Conservation (phyloP, 257 asterid species). For the Gentiana macrophylla region DNA sequence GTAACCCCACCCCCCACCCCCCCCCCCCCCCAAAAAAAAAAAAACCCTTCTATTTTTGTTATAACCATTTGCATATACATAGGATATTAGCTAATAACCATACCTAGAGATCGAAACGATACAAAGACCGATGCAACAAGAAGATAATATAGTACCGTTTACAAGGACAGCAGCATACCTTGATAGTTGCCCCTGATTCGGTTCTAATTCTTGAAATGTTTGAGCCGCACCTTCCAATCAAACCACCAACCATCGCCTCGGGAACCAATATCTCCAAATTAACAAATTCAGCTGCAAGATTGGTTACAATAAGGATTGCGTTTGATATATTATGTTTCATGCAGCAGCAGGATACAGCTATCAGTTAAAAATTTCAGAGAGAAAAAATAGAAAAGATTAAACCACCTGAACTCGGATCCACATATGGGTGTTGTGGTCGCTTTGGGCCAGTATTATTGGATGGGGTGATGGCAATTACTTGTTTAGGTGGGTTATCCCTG, state of each 20-base stretch:
- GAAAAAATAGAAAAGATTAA: constrained; percentile 11
- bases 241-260: constrained; percentile 87
- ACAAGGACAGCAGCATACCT: constrained; percentile 26
- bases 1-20: no score
- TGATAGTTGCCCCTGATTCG: constrained; percentile 86
- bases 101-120: neutral
- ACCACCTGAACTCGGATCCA: constrained; percentile 77
- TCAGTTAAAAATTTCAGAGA: constrained; percentile 14
- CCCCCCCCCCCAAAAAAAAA: no score
- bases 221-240: constrained; percentile 95
- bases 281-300: constrained; percentile 74
- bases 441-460: constrained; percentile 41
- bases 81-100: no score
- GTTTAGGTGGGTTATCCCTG: constrained; percentile 90
- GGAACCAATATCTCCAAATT: constrained; percentile 79
- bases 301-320: constrained; percentile 25
- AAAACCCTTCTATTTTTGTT: no score
- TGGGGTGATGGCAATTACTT: constrained; percentile 75
- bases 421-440: constrained; percentile 43
- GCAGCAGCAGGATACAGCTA: constrained; percentile 19
- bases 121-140: neutral
- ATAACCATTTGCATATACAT: no score
- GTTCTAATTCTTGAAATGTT: constrained; percentile 90
- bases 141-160: neutral
- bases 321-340: constrained; percentile 18